These are phyloP conservation scores for Sporothrix luriei DNA, from an alignment of 2,329 filamentous ascomycete species.

Conservation along the genomic window DNA sequence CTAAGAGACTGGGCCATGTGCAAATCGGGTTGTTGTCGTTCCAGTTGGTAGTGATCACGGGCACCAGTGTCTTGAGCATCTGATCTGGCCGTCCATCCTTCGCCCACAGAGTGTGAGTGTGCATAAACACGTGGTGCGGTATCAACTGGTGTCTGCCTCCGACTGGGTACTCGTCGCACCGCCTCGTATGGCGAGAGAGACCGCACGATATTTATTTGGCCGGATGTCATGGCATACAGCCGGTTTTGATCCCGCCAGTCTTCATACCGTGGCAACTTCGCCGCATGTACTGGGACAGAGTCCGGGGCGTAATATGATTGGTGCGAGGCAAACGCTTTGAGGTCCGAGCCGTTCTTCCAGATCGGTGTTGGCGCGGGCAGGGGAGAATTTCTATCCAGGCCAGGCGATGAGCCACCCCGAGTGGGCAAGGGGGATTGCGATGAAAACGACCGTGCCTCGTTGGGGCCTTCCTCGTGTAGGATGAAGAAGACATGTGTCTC, in stretches of 20 bases:
- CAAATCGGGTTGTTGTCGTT: neutral
- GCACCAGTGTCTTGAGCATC: neutral
- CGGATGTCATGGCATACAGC: neutral
- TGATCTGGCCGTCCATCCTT: neutral
- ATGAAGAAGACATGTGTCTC: constrained; percentile 27
- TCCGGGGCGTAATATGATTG: neutral
- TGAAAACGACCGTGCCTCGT: neutral
- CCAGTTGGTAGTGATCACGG: neutral
- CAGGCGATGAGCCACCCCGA: neutral
- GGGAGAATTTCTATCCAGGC: neutral
- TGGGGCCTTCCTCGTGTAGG: constrained; percentile 24
- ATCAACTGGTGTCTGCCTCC: constrained; percentile 7
- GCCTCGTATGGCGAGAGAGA: neutral
- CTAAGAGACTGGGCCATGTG: neutral
- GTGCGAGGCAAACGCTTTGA: constrained; percentile 17
- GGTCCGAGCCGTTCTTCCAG: constrained; percentile 32
- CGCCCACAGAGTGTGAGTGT: constrained; percentile 11
- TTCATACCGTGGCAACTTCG: constrained; percentile 14
- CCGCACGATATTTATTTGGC: neutral
- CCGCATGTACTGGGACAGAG: neutral
- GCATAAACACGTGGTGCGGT: neutral
- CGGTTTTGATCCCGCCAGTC: constrained; percentile 16
- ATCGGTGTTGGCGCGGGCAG: neutral
- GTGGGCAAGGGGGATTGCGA: constrained; percentile 18
- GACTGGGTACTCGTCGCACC: neutral